Percentiles rank a stretch among this genome's conserved stretches.
Conservation (phyloP, 2,329 filamentous ascomycete species). For the Colletotrichum horii region DNA sequence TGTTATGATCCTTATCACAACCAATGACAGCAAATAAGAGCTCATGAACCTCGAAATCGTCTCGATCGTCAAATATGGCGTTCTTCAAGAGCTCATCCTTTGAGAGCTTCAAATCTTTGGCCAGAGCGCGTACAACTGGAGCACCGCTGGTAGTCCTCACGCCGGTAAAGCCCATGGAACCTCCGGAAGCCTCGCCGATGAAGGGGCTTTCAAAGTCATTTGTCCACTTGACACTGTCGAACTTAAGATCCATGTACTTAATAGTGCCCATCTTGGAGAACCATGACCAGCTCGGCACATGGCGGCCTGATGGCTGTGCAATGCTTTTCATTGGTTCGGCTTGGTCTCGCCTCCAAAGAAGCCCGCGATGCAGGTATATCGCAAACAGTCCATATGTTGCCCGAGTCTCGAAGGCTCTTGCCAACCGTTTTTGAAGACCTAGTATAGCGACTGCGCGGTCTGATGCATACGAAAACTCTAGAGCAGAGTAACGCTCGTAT, state of each 20-base stretch:
- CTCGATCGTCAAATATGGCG: background rate
- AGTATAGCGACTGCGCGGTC: constrained; percentile 8
- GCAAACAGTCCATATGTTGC: background rate
- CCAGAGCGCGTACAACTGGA: background rate
- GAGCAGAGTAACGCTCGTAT: constrained; percentile 1
- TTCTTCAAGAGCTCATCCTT: background rate
- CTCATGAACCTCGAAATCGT: background rate
- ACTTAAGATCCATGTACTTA: background rate
- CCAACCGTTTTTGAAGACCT: background rate
- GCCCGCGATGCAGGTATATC: background rate
- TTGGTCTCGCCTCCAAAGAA: constrained; percentile 2
- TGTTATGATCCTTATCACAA: background rate
- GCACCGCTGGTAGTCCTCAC: background rate
- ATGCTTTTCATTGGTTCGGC: background rate
- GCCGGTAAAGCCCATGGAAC: background rate
- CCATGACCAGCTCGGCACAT: constrained; percentile 8
- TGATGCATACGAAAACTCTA: background rate
- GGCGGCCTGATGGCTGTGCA: background rate
- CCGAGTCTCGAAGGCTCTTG: background rate
- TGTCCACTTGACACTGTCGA: background rate
- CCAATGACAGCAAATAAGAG: background rate
- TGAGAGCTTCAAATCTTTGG: background rate
- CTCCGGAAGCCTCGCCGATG: background rate
- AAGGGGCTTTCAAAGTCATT: background rate
- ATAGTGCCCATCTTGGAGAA: constrained; percentile 3